These are phyloP conservation scores for Colletotrichum falcatum DNA, from an alignment of 2,329 filamentous ascomycete genomes.

Conservation along the genomic window DNA sequence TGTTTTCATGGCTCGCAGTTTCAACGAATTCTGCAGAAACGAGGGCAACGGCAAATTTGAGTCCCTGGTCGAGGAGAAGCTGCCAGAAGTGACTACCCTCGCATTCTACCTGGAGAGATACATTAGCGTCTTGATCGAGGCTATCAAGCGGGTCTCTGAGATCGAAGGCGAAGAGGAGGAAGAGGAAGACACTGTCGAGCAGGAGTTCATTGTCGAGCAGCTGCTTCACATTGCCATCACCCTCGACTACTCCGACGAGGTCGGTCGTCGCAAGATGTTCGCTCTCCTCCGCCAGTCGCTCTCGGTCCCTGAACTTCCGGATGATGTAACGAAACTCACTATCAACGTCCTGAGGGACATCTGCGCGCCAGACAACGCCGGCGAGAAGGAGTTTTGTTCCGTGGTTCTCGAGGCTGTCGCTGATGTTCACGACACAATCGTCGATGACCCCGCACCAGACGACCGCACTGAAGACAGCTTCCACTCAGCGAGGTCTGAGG, in stretches of 20 bases:
- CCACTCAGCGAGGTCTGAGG: slow-evolving; percentile 89
- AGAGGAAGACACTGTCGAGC: slow-evolving; percentile 86
- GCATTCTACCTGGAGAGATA: slow-evolving; percentile 89
- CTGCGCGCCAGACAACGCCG: slow-evolving; percentile 79
- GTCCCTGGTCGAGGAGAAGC: slow-evolving; percentile 86
- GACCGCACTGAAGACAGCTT: slow-evolving; percentile 79
- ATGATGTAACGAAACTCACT: slow-evolving; percentile 90
- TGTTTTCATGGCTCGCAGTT: slow-evolving; percentile 89
- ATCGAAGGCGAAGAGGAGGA: slow-evolving; percentile 71
- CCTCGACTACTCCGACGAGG: slow-evolving; percentile 97
- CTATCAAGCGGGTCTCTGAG: slow-evolving; percentile 68
- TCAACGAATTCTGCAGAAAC: slow-evolving; percentile 90
- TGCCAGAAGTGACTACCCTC: slow-evolving; percentile 93
- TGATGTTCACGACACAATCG: slow-evolving; percentile 95
- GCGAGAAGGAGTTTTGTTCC: slow-evolving; percentile 85
- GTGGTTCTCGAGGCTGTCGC: slow-evolving; percentile 93
- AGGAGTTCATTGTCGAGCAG: slow-evolving; percentile 96
- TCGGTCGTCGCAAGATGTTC: slow-evolving; percentile 96
- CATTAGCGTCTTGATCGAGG: slow-evolving; percentile 75
- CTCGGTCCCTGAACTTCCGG: slow-evolving; percentile 87
- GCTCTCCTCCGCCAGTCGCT: slow-evolving; percentile 87
- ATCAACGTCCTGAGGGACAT: slow-evolving; percentile 86
- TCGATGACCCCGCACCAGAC: slow-evolving; percentile 70
- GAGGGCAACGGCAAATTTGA: slow-evolving; percentile 81
- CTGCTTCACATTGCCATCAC: slow-evolving; percentile 91